Evolutionary conservation across 2,329 filamentous ascomycete species (phyloP).

Genomic region (Colletotrichum noveboracense): DNA sequence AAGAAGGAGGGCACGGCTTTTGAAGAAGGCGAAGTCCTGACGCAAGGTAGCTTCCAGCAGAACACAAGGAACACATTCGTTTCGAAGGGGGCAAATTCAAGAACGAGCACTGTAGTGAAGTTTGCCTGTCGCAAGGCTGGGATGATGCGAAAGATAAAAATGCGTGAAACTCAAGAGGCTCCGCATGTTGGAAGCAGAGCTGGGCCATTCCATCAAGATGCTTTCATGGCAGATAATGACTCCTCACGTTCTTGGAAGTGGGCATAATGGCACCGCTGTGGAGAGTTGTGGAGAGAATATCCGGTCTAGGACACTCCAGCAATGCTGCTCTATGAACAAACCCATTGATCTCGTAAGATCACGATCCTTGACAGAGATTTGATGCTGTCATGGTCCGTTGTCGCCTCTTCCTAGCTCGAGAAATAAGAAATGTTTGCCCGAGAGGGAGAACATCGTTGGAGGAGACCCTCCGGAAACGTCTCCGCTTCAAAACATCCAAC

Average conservation of each 20-base stretch:
- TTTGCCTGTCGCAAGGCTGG: too few relatives aligned
- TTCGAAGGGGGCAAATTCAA: too few relatives aligned
- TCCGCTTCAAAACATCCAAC: not conserved
- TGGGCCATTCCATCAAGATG: not conserved
- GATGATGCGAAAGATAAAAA: too few relatives aligned
- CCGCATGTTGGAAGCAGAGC: not conserved
- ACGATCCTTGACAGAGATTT: not conserved
- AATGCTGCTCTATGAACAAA: not conserved
- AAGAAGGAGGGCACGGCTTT: too few relatives aligned
- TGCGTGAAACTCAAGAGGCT: not conserved
- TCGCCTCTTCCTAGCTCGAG: not conserved
- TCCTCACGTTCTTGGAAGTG: not conserved
- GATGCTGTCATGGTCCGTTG: not conserved
- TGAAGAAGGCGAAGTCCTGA: too few relatives aligned
- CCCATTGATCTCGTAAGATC: not conserved
- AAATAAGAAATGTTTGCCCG: conserved; percentile 1
- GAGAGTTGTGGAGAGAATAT: not conserved
- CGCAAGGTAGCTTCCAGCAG: too few relatives aligned
- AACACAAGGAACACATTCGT: too few relatives aligned
- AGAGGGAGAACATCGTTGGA: not conserved
- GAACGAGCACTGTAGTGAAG: too few relatives aligned
- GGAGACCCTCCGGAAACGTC: not conserved
- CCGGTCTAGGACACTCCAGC: not conserved
- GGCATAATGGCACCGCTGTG: not conserved
- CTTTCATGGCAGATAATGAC: not conserved